Evolutionary conservation across 2,329 filamentous ascomycete genomes (phyloP), one percentile per base, ranked within the genome.

Genomic region (Ceratocystiopsis sp.): DNA sequence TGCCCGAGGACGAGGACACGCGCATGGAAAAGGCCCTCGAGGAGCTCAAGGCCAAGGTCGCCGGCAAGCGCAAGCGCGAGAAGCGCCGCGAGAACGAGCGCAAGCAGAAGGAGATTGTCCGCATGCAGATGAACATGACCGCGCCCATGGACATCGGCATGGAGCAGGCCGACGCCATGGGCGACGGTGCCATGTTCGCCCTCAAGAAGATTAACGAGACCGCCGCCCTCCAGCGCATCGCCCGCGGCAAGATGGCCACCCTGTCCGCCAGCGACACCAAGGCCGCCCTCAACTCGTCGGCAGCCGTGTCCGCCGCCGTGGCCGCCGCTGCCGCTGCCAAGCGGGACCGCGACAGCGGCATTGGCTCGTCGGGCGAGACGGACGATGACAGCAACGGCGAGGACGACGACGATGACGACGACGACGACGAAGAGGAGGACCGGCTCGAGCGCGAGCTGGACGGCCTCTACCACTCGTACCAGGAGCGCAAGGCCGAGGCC

Each of bases 41-140:
- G 53, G 71, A 71, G 4, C 67, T 96, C 54, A 83, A 82, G 51
- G 86, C 96, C 21, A 80, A 78, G 54, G 83, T 91, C 49, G 75
- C 64, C 37, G 60, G 79, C 18, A 78, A 78, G 52, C 89, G 78
- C 61, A 93, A 86, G 64, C 80, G 85, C 53, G 83, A 93, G 54
- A 76, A 80, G 51, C 73, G 87, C 50, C 83, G 73, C 53, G 86
- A 93, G 47, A 98, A 98, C 51, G 91, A 98, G 60, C 78, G 78
- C 59, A 96, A 93, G 61, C 84, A 91, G 52, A 91, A 84, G 52
- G 91, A 96, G 50, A 85, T 96, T 47, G 71, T 93, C n/a, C 78
- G 91, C 33, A 81, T 98, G 80, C 91, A 98, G 61, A 77, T 98
- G 66, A 80, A 95, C 63, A 98, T 98, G 91, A 80, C 80, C 2